phyloP scores from a whole-genome alignment of 2,329 filamentous ascomycete genomes.

The Escovopsis sp. region DNA sequence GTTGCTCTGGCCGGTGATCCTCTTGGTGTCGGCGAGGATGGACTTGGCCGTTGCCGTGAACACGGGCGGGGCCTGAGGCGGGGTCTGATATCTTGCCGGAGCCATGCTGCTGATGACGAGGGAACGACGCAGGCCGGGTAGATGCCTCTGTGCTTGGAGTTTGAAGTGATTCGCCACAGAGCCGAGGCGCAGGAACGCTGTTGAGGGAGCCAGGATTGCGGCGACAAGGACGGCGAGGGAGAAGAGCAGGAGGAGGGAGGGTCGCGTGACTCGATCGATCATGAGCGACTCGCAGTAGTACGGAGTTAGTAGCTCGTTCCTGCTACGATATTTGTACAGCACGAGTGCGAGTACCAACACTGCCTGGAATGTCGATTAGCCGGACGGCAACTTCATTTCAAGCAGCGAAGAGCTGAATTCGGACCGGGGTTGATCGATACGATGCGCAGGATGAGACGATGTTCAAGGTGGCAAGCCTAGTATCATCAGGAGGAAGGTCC shows the following conservation, averaged over 20 bases:
- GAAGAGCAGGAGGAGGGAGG: constrained; percentile 28
- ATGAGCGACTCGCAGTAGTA: too few relatives aligned
- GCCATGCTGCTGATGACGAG: constrained; percentile 45
- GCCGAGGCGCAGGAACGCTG: constrained; percentile 41
- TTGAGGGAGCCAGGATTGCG: constrained; percentile 53
- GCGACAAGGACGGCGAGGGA: constrained; percentile 40
- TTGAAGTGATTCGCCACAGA: constrained; percentile 41
- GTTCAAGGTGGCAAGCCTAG: too few relatives aligned
- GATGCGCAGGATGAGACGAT: too few relatives aligned
- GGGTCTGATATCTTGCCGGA: constrained; percentile 50
- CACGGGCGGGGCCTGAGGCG: constrained; percentile 61
- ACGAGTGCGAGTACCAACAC: too few relatives aligned
- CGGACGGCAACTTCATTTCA: too few relatives aligned
- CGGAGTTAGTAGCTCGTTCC: constrained; percentile 12
- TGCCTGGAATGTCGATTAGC: too few relatives aligned
- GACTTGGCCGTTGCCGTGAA: constrained; percentile 61
- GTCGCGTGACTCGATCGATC: constrained; percentile 8
- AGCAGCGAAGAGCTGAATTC: too few relatives aligned
- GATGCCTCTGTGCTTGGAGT: constrained; percentile 17
- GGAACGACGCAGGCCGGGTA: constrained; percentile 16
- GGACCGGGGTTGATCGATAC: too few relatives aligned
- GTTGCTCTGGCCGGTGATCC: constrained; percentile 47
- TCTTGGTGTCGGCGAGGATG: constrained; percentile 51
- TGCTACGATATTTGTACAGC: too few relatives aligned
- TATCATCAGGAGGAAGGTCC: too few relatives aligned